Evolutionary conservation across 345 rosid species (phyloP).

Genomic region (Euphorbia peplus): DNA sequence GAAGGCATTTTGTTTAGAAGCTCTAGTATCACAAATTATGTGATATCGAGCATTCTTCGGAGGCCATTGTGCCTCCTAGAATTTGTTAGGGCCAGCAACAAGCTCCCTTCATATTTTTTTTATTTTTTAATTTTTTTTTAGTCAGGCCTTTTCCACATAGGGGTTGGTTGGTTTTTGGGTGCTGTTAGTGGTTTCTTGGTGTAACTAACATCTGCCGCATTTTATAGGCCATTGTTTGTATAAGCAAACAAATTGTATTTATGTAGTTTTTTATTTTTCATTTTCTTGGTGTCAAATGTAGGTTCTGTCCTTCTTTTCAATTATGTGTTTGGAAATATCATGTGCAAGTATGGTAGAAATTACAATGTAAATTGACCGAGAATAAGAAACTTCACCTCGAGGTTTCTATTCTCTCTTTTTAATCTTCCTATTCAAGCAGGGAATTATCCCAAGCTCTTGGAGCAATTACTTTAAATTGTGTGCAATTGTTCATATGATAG

Average conservation of each 20-base stretch:
- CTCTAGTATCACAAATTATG: conserved; percentile 30
- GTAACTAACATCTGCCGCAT: conserved; percentile 26
- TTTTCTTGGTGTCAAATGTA: neutral
- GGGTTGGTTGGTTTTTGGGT: conserved; percentile 20
- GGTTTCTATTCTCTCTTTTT: neutral
- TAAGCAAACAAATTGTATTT: conserved; percentile 20
- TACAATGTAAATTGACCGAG: neutral
- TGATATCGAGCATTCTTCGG: conserved; percentile 34
- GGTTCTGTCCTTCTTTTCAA: neutral
- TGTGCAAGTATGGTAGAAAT: neutral
- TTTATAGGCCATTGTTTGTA: conserved; percentile 34
- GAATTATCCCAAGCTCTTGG: neutral
- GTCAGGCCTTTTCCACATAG: conserved; percentile 12
- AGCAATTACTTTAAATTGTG: neutral
- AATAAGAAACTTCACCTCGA: neutral
- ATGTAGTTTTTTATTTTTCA: neutral
- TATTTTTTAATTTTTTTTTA: conserved; percentile 14
- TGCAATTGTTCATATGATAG: neutral
- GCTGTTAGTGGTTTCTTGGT: conserved; percentile 9
- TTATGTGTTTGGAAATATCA: neutral
- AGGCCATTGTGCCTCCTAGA: conserved; percentile 21
- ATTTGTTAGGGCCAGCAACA: conserved; percentile 23
- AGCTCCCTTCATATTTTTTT: conserved; percentile 13
- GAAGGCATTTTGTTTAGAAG: conserved; percentile 39
- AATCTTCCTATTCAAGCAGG: neutral